Base-by-base conservation (phyloP, 1,284 basidiomycete species). In the Peniophora sp. region DNA sequence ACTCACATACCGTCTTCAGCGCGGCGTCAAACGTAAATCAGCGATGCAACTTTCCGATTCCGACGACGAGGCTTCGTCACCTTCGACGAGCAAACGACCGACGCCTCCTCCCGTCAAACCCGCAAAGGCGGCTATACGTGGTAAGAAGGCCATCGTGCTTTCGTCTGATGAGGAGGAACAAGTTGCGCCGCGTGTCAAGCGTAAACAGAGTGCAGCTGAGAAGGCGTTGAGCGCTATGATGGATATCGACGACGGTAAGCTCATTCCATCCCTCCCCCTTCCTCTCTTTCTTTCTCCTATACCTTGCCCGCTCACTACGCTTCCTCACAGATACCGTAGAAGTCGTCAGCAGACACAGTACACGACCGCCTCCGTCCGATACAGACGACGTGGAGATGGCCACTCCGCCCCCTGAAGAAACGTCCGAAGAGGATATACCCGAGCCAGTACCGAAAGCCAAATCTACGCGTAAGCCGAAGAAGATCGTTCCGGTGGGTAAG, bases 231-330 rank as follows among this genome's bases (percentile, higher is more conserved):
- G 68, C 43, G 81, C 77, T 11, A 77, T 89, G 72, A 88, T 89
- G 86, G 85, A 89, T 51, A 74, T 88, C 50, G 83, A 86, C 55
- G 85, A 89, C 61, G 78, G 83, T 83, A n/a, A n/a, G n/a, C n/a
- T n/a, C n/a, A n/a, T n/a, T n/a, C n/a, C n/a, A n/a, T n/a, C n/a
- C n/a, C n/a, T n/a, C n/a, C n/a, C n/a, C n/a, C n/a, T n/a, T n/a
- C n/a, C n/a, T n/a, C n/a, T n/a, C n/a, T n/a, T n/a, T n/a, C n/a
- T n/a, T n/a, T n/a, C n/a, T n/a, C 50, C 8, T 49, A 3, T 55
- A 35, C 23, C 43, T 41, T 48, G 34, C 44, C 23, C 52, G n/a
- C n/a, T n/a, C n/a, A n/a, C n/a, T n/a, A n/a, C 46, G 41, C 41
- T 14, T 14, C 16, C 14, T 22, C 41, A 3, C 22, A 46, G 19